Evolutionary conservation across 371 early-diverging fungal genomes (phyloP), one percentile per base, ranked within the genome.

Genomic region (Circinella minor): DNA sequence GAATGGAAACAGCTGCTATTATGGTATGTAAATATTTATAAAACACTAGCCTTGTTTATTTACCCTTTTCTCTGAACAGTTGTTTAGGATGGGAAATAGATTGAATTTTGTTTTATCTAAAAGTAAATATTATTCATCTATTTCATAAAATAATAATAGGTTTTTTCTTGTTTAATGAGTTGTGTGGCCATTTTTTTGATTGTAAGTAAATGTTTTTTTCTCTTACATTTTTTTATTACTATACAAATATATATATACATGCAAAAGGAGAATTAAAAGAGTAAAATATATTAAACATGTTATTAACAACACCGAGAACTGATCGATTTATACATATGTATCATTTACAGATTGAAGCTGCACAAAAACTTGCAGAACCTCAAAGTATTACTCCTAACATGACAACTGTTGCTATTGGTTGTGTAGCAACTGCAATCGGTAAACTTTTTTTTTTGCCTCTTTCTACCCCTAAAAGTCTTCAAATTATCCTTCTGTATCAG

Each of bases 1-100:
- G 95, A 43, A 88, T 95, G 77, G 96, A 97, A 79, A 96, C 97
- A 8, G 93, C 93, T 17, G 97, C 96, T 20, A 94, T 96, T n/a
- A 96, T 97, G 71, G 92, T 98, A 20, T 36, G 57, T 36, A 36
- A 17, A 38, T 39, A 27, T 38, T 48, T 36, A 46, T 43, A 11
- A 64, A 15, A 27, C 4, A 43, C 37, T 43, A 4, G 6, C 43
- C 17, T 54, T 36, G 55, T 67, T 14, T 20, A 38, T 60, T 36
- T 37, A 27, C 27, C 27, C 27, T 27, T 27, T 27, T 27, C 27
- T 27, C 27, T 27, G 27, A 2, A 27, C 27, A 27, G 27, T 27
- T 27, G 27, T 27, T 27, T 27, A 2, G 27, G 0, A 27, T 27
- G 27, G 27, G 27, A 27, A 27, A 27, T 2, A 27, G 27, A 27